Percentiles rank a stretch among this genome's conserved stretches.
Evolutionary conservation across 2,329 filamentous ascomycete genomes (phyloP).

Genomic region (Microcyclospora tardicrescens): DNA sequence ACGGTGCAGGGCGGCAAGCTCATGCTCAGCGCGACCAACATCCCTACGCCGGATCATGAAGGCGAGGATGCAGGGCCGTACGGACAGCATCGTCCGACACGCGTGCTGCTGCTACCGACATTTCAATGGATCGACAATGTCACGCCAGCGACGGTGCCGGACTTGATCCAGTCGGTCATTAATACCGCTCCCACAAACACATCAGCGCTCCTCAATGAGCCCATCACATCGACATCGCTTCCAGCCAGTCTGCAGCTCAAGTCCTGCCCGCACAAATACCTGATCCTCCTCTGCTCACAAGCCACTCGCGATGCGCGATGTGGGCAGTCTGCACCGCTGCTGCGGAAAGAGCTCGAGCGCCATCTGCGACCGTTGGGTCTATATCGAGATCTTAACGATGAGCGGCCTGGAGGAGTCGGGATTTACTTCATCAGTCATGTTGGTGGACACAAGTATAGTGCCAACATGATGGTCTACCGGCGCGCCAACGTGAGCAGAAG

Average conservation of each 20-base stretch:
- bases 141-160: conserved; percentile 58
- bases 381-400: conserved; percentile 76
- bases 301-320: conserved; percentile 89
- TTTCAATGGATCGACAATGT: conserved; percentile 77
- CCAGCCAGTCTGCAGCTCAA: conserved; percentile 39
- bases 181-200: conserved; percentile 61
- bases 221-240: conserved; percentile 10
- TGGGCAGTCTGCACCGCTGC: conserved; percentile 79
- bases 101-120: conserved; percentile 69
- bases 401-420: conserved; percentile 79
- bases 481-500: conserved; percentile 28
- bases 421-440: conserved; percentile 96
- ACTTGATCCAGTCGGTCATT: conserved; percentile 59
- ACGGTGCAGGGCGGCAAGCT: conserved; percentile 42
- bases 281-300: conserved; percentile 90
- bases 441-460: conserved; percentile 90
- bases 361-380: conserved; percentile 75
- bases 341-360: conserved; percentile 79
- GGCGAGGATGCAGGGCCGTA: conserved; percentile 37
- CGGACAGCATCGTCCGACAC: conserved; percentile 55
- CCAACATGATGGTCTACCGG: conserved; percentile 88
- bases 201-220: conserved; percentile 38
- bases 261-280: conserved; percentile 66
- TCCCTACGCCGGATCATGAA: conserved; percentile 59
- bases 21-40: conserved; percentile 87